Evolutionary conservation across 1,284 basidiomycete genomes (phyloP), one percentile per base, ranked within the genome.

Genomic region (Golubevia sp.): DNA sequence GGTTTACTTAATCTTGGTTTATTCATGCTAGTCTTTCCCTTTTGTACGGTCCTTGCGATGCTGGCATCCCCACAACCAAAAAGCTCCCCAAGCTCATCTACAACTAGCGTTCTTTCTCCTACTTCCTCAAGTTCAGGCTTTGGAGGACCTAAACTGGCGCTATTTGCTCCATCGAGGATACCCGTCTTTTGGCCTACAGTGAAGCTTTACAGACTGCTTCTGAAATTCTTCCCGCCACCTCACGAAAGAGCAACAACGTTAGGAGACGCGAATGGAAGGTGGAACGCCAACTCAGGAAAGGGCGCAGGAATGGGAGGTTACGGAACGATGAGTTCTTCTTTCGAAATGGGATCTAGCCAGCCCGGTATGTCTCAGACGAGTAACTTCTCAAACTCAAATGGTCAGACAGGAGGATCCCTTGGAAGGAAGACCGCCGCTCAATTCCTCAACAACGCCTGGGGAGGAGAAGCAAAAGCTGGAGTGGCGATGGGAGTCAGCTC

Each of bases 11-110:
- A 83, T 56, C 49, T 83, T 51, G 77, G 79, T 71, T 71, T 83
- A 18, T 83, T 83, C 62, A 80, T 80, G 77, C 71, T 79, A 55
- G 67, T 76, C 38, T 82, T 80, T 50, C 79, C 79, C 15, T 67
- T 80, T 54, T 83, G 77, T 64, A 71, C 76, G 2, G 70, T 83
- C 7, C 71, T 82, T 0, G 79, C 80, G 2, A 71, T 79, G 67
- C 71, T 80, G 15, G 71, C 77, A 13, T 70, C 68, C 25, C 80
- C 80, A 0, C 71, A 77, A 54, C 80, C 80, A 5, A 54, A 67
- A 13, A 30, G 21, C n/a, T 21, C 50, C 49, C 20, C 49, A 30
- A 26, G 23, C 38, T 52, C 44, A 15, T 23, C 57, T 25, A 24
- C 44, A 26, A 53, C 58, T 23, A 24, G 24, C 49, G 49, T 4